Base-by-base conservation (phyloP, 2,329 filamentous ascomycete species). In the Penicillium psychrosexuale region DNA sequence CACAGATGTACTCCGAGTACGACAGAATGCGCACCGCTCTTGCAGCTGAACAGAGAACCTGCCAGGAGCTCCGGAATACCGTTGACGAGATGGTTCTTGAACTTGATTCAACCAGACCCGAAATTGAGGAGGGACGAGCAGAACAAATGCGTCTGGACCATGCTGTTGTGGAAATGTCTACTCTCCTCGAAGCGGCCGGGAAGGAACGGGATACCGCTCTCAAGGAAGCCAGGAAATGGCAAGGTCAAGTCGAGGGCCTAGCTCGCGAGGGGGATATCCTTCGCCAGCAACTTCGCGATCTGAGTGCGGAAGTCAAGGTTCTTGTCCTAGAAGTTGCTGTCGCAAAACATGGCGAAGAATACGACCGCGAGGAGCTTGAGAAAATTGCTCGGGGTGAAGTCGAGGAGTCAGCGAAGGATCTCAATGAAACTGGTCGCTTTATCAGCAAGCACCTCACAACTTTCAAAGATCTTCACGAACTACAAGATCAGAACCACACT, bases 371-470 rank as follows among this genome's bases (percentile, higher is more conserved):
- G 44, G 87, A 91, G 56, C 81, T 96, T 36, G 85, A 95, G 70
- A 87, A 88, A 60, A 81, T 96, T 8, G 87, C 90, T 59, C 83
- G 84, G 56, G 89, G 91, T 50, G 86, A 94, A 64, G 78, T 93
- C 8, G 88, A 90, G 53, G 84, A 87, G 53, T 81, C 84, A 0
- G 75, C 90, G 7, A 83, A 88, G 33, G 89, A 90, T 61, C 81
- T 92, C 70, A 92, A 89, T 5, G 88, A 91, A 59, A 96, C 92
- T 0, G 90, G 93, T 65, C 87, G 86, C 53, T 88, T 96, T 72
- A 96, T 99, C 65, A 94, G 89, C 28, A 85, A 94, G 67, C 88
- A 92, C 58, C 80, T 97, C n/a, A 89, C 92, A 8, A 85, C 91
- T 0, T 99, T 96, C 83, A 91, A 89, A 66, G 87, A 91, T 61